phyloP scores from a whole-genome alignment of 441 rosid genomes.

The Rhodomyrtus psidioides region DNA sequence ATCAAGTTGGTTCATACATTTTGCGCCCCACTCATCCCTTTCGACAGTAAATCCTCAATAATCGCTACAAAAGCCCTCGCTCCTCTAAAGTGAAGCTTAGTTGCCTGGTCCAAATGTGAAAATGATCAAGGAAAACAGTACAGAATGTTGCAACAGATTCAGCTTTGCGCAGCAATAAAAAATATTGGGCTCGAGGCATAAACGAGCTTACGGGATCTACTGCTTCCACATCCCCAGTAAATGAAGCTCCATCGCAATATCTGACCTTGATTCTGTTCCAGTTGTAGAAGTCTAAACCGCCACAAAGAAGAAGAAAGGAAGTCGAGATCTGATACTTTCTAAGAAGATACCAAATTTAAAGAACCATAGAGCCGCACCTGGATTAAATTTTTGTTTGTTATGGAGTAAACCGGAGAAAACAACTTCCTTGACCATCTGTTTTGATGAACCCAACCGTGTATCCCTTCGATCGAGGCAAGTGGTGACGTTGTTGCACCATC shows the following conservation, averaged over 20 bases:
- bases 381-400: not conserved
- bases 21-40: slow-evolving; percentile 3
- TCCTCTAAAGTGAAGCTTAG: slow-evolving; percentile 8
- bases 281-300: not conserved
- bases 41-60: not conserved
- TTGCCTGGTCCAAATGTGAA: not conserved
- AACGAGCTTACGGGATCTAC: slow-evolving; percentile 1
- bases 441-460: slow-evolving; percentile 59
- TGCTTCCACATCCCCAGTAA: slow-evolving; percentile 7
- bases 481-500: slow-evolving; percentile 57
- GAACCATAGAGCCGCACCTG: not conserved
- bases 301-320: not conserved
- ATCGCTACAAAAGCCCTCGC: not conserved
- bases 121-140: not conserved
- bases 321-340: not conserved
- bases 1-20: not conserved
- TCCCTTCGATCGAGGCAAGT: slow-evolving; percentile 38
- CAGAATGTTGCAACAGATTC: not conserved
- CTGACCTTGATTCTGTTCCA: slow-evolving; percentile 10
- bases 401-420: slow-evolving; percentile 57
- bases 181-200: not conserved
- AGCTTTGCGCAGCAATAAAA: not conserved
- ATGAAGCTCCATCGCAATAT: slow-evolving; percentile 13
- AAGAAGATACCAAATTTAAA: not conserved
- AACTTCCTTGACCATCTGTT: slow-evolving; percentile 40